Percentiles rank a stretch among this genome's conserved stretches.
phyloP scores from a whole-genome alignment of 805 yeast species.

The Barnettozyma botsteinii region DNA sequence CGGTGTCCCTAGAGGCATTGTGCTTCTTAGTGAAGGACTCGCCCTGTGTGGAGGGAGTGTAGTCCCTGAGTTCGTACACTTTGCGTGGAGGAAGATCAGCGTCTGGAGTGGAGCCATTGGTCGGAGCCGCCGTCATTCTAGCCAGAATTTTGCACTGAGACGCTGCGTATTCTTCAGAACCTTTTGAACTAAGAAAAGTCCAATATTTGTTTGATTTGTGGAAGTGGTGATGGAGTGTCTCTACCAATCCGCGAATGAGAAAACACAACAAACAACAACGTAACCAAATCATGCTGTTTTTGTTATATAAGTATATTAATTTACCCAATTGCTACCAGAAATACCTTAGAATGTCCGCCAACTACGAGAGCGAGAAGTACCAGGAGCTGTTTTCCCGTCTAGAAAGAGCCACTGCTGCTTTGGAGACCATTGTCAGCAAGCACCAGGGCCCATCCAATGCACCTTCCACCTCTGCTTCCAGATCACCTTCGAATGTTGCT shows the following conservation, averaged over 20 bases:
- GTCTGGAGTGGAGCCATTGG: background rate
- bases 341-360: constrained; percentile 8
- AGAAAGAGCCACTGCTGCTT: constrained; percentile 25
- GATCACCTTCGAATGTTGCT: background rate
- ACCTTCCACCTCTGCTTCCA: background rate
- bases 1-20: constrained; percentile 46
- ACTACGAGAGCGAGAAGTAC: constrained; percentile 9
- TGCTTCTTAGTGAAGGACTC: constrained; percentile 42
- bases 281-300: no score
- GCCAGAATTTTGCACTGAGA: background rate
- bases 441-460: constrained; percentile 10
- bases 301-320: no score
- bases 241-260: background rate
- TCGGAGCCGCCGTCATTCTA: background rate
- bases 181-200: no score
- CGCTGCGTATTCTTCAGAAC: no score
- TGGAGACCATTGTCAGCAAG: constrained; percentile 22
- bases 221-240: background rate
- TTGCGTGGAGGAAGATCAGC: constrained; percentile 9
- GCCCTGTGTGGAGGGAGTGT: constrained; percentile 17
- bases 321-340: no score
- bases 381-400: constrained; percentile 15
- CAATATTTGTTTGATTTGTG: no score
- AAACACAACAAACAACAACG: no score
- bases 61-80: constrained; percentile 21